Conservation (phyloP, 768 basidiomycete genomes). For the Dioszegia aurantiaca region DNA sequence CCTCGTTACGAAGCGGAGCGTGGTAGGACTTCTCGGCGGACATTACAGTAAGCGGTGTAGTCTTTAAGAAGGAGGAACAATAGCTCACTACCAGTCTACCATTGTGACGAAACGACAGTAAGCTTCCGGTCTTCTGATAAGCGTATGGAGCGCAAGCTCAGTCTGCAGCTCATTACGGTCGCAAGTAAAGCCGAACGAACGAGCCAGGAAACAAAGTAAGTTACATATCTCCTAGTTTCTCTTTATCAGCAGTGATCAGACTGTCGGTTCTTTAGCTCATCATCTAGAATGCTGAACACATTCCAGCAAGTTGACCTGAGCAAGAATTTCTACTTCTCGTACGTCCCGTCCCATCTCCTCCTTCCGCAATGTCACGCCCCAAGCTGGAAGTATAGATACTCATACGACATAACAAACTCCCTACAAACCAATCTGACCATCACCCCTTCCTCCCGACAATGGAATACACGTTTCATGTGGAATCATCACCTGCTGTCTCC, state of each 20-base stretch:
- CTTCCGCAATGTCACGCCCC: neutral
- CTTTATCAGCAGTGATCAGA: too few relatives aligned
- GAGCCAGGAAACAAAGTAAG: slow-evolving; percentile 71
- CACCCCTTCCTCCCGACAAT: slow-evolving; percentile 53
- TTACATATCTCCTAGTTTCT: neutral
- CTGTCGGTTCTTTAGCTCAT: slow-evolving; percentile 10
- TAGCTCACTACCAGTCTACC: too few relatives aligned
- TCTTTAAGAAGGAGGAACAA: too few relatives aligned
- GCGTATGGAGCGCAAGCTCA: neutral
- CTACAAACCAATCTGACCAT: slow-evolving; percentile 81
- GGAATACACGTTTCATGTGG: slow-evolving; percentile 90
- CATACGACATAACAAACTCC: slow-evolving; percentile 95
- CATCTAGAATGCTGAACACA: slow-evolving; percentile 66
- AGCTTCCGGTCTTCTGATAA: slow-evolving; percentile 46
- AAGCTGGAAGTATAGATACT: slow-evolving; percentile 57
- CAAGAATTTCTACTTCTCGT: slow-evolving; percentile 99
- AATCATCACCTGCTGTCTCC: slow-evolving; percentile 80
- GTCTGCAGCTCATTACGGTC: slow-evolving; percentile 58
- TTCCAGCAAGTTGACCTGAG: slow-evolving; percentile 97
- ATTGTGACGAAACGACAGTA: slow-evolving; percentile 87
- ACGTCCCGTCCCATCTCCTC: slow-evolving; percentile 7
- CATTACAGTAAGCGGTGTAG: slow-evolving; percentile 71
- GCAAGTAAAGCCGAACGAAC: slow-evolving; percentile 83
- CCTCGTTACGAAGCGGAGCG: slow-evolving; percentile 79
- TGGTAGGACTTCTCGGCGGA: slow-evolving; percentile 88